Conservation (phyloP, 2,329 filamentous ascomycete species). For the Botryotinia calthae region DNA sequence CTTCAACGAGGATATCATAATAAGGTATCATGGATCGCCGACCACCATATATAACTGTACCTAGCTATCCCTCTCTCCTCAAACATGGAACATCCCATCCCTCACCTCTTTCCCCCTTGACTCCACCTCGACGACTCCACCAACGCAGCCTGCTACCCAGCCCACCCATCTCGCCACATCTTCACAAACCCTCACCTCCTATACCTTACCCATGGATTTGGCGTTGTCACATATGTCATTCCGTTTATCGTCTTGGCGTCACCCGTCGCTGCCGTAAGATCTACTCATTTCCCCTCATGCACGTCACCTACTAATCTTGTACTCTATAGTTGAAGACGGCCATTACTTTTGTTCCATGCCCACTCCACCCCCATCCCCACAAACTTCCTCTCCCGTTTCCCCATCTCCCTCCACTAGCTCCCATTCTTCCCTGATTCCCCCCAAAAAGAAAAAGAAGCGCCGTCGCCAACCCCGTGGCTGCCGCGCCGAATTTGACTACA, state of each 20-base stretch:
- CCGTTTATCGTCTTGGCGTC: conserved; percentile 36
- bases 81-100: conserved; percentile 9
- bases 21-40: conserved; percentile 12
- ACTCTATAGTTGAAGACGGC: conserved; percentile 27
- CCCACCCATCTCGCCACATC: conserved; percentile 11
- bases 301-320: background rate
- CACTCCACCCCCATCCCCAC: conserved; percentile 15
- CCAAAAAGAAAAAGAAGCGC: conserved; percentile 14
- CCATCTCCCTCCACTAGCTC: background rate
- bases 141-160: conserved; percentile 17
- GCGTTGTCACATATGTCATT: conserved; percentile 39
- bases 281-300: background rate
- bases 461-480: conserved; percentile 16
- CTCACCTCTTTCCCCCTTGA: conserved; percentile 17
- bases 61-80: conserved; percentile 3
- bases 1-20: background rate
- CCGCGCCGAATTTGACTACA: conserved; percentile 24
- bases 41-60: conserved; percentile 8
- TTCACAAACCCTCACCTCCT: conserved; percentile 30
- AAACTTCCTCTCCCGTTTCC: background rate
- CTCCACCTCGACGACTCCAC: conserved; percentile 16
- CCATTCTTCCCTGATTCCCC: background rate
- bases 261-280: conserved; percentile 38
- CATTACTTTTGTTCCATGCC: conserved; percentile 28
- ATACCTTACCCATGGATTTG: conserved; percentile 39